These are phyloP conservation scores for Hyaloscypha bicolor DNA, from an alignment of 495 filamentous ascomycete genomes.

Conservation along the genomic window DNA sequence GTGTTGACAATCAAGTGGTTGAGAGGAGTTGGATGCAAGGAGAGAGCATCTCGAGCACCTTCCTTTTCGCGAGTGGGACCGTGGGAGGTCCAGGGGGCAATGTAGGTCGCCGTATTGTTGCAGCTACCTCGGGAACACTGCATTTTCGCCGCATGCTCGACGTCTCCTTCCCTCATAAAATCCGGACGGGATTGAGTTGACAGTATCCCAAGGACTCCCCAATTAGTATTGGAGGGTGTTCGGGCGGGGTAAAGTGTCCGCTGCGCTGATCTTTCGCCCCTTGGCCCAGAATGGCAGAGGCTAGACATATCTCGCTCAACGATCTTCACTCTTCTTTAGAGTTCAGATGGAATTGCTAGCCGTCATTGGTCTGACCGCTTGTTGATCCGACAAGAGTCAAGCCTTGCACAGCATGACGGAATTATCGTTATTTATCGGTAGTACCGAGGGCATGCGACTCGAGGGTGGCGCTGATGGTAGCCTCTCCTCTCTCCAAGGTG, in stretches of 20 bases:
- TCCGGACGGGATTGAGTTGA: background rate
- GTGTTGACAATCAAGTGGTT: background rate
- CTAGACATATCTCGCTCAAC: background rate
- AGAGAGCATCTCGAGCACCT: background rate
- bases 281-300: background rate
- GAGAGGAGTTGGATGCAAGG: background rate
- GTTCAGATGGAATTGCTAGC: background rate
- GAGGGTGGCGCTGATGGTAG: no score
- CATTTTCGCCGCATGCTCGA: background rate
- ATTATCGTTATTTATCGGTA: background rate
- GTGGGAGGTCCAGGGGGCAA: background rate
- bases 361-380: background rate
- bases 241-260: background rate
- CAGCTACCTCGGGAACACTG: background rate
- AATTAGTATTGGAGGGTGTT: background rate
- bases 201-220: background rate
- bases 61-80: background rate
- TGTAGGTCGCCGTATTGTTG: background rate
- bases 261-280: background rate
- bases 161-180: background rate
- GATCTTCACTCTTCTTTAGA: background rate
- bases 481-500: background rate
- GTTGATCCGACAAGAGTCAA: background rate
- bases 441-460: background rate
- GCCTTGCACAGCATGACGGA: background rate